phyloP scores from a whole-genome alignment of 2,329 filamentous ascomycete species.

The Beauveria bassiana region DNA sequence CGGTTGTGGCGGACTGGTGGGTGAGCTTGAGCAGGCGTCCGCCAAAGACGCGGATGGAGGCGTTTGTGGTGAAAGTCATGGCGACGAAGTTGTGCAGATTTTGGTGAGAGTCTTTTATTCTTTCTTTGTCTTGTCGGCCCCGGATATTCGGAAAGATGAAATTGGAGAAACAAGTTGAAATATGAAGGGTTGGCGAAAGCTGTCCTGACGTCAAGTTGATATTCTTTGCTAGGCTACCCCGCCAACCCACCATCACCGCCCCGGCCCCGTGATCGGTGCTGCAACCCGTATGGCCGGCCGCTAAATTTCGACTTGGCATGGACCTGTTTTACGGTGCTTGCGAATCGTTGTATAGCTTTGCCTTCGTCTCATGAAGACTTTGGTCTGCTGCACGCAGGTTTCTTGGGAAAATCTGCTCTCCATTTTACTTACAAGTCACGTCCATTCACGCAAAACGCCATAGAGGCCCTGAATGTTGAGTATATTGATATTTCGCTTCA shows the following conservation, averaged over 20 bases:
- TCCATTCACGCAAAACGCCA: background rate
- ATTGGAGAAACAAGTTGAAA: background rate
- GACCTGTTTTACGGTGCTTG: background rate
- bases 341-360: no score
- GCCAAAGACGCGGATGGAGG: constrained; percentile 84
- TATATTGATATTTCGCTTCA: background rate
- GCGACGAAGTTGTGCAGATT: constrained; percentile 17
- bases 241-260: background rate
- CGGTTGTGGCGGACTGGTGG: constrained; percentile 70
- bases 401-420: background rate
- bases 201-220: constrained; percentile 5
- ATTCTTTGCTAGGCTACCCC: background rate
- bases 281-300: background rate
- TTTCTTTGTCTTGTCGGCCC: background rate
- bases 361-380: no score
- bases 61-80: constrained; percentile 85
- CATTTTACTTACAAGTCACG: background rate
- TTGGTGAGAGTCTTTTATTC: background rate
- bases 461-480: background rate
- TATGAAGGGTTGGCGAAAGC: background rate
- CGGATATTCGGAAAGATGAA: background rate
- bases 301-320: background rate
- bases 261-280: constrained; percentile 6
- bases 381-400: background rate
- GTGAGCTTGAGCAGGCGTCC: constrained; percentile 91